Evolutionary conservation across 768 basidiomycete genomes (phyloP).

Genomic region (Saitozyma podzolica): DNA sequence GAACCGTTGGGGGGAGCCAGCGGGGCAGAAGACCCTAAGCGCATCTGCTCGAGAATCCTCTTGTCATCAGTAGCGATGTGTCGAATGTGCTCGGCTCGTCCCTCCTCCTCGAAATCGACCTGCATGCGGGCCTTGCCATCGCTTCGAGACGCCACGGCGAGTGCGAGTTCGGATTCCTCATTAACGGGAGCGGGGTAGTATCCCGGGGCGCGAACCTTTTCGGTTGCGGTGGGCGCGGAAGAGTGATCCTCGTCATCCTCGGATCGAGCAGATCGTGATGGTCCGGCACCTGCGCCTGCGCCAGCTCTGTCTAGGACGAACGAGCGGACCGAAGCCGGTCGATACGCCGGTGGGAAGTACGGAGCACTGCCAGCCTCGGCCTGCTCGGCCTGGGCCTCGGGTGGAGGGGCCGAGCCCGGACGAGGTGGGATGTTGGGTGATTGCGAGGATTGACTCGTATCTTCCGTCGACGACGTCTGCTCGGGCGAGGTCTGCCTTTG

Average conservation of each 20-base stretch:
- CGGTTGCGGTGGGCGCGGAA: constrained; percentile 8
- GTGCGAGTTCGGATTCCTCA: constrained; percentile 44
- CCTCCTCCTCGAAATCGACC: constrained; percentile 16
- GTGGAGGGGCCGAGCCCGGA: not conserved
- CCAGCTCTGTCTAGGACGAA: not conserved
- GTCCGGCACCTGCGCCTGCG: too few relatives aligned
- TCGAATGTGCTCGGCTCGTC: constrained; percentile 11
- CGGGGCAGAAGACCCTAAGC: constrained; percentile 44
- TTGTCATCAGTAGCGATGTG: constrained; percentile 53
- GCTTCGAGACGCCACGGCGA: constrained; percentile 36
- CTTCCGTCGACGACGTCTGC: constrained; percentile 3
- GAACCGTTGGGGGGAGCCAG: constrained; percentile 12
- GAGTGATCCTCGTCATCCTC: not conserved
- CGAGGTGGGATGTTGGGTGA: too few relatives aligned
- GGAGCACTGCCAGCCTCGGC: constrained; percentile 3
- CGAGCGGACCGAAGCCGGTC: constrained; percentile 41
- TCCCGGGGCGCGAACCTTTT: constrained; percentile 41
- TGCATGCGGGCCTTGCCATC: constrained; percentile 35
- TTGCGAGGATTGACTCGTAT: not conserved
- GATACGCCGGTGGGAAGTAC: constrained; percentile 46
- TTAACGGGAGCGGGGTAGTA: constrained; percentile 51
- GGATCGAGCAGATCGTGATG: not conserved
- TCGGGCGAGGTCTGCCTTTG: not conserved
- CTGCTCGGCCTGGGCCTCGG: not conserved
- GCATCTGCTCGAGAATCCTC: constrained; percentile 40